A percentile compares a stretch with the other conserved stretches of the same genome.
phyloP scores from a whole-genome alignment of 345 rosid genomes.

The Cardiospermum halicacabum region DNA sequence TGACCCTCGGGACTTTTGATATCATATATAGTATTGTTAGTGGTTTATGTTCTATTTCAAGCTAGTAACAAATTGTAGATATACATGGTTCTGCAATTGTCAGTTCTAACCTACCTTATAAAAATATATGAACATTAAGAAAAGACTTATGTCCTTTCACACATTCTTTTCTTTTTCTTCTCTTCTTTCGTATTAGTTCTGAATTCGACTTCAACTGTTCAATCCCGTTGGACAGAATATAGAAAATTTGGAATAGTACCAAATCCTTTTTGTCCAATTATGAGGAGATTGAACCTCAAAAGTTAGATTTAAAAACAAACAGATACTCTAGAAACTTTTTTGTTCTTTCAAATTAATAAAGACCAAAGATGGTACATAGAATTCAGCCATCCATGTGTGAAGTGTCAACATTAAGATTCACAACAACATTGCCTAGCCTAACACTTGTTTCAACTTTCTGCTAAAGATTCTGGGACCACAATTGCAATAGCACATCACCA shows the following conservation, averaged over 20 bases:
- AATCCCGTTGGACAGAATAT: no score
- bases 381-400: neutral
- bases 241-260: no score
- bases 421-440: neutral
- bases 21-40: neutral
- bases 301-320: neutral
- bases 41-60: neutral
- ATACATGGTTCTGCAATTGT: neutral
- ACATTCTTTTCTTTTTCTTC: no score
- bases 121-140: neutral
- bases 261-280: neutral
- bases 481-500: neutral
- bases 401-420: neutral
- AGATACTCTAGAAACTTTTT: no score
- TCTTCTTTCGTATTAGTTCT: no score
- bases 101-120: neutral
- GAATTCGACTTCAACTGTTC: no score
- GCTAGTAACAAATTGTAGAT: neutral
- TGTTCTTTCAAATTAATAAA: neutral
- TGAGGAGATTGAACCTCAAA: neutral
- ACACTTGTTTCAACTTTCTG: neutral
- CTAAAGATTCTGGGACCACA: slow-evolving; percentile 13
- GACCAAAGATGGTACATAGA: neutral
- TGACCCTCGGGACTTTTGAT: slow-evolving; percentile 73
- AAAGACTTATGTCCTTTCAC: no score